These are phyloP conservation scores for Zygoascus ofunaensis DNA, from an alignment of 805 yeast genomes.

Conservation along the genomic window DNA sequence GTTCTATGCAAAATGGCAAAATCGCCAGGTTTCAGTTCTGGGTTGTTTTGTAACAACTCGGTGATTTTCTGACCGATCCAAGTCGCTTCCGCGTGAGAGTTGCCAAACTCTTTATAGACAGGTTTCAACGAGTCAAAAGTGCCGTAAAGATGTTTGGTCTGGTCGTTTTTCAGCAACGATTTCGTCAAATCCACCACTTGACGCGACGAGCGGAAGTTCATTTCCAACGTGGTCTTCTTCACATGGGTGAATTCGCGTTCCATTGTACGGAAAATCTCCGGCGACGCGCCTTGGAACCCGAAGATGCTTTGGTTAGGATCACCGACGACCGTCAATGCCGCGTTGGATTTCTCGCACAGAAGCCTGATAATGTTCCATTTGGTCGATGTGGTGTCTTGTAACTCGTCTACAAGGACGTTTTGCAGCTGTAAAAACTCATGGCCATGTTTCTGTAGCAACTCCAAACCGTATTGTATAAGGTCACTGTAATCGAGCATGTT, in stretches of 20 bases:
- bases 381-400: constrained; percentile 78
- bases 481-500: constrained; percentile 13
- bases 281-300: constrained; percentile 73
- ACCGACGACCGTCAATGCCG: constrained; percentile 70
- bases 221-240: constrained; percentile 38
- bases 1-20: constrained; percentile 66
- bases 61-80: constrained; percentile 51
- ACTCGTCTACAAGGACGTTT: constrained; percentile 79
- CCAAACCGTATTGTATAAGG: constrained; percentile 8
- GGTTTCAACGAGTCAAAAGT: constrained; percentile 19
- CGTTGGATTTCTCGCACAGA: constrained; percentile 27
- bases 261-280: constrained; percentile 57
- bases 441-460: constrained; percentile 3
- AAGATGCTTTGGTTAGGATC: constrained; percentile 96
- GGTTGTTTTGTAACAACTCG: constrained; percentile 31
- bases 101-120: constrained; percentile 30
- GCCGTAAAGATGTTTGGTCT: constrained; percentile 4
- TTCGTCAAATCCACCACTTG: constrained; percentile 59
- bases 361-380: constrained; percentile 62
- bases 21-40: constrained; percentile 39
- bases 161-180: constrained; percentile 51
- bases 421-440: neutral
- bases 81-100: constrained; percentile 46
- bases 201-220: constrained; percentile 74
- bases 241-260: constrained; percentile 28